Evolutionary conservation across 129 eudicot species (phyloP).

Genomic region (Escallonia rubra): DNA sequence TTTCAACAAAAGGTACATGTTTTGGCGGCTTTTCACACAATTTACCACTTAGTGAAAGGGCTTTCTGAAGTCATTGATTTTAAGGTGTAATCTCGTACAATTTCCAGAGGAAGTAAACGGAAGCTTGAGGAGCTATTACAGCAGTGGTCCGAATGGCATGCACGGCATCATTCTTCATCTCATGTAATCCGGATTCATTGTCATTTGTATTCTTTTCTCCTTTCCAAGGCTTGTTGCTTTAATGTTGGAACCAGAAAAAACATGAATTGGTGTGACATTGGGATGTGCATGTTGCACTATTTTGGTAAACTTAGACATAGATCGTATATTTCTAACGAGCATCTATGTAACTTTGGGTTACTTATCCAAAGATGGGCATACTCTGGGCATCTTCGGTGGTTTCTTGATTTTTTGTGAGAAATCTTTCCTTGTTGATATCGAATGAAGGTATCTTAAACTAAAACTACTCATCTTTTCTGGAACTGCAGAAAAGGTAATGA

Average conservation of each 20-base stretch:
- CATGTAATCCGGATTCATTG: constrained; percentile 31
- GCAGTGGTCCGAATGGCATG: constrained; percentile 94
- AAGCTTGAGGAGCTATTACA: constrained; percentile 88
- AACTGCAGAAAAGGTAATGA: not conserved
- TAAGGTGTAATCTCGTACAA: constrained; percentile 1
- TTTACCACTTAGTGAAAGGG: not conserved
- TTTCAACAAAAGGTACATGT: not conserved
- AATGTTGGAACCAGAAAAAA: not conserved
- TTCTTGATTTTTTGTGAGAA: not conserved
- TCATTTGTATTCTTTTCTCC: not conserved
- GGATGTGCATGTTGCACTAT: not conserved
- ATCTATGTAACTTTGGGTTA: not conserved
- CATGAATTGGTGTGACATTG: not conserved
- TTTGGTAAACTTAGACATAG: not conserved
- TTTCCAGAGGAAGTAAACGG: constrained; percentile 68
- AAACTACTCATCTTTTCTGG: not conserved
- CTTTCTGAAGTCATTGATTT: not conserved
- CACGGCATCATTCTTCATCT: constrained; percentile 40
- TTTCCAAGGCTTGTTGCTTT: not conserved
- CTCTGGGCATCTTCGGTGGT: not conserved
- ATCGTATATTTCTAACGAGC: not conserved
- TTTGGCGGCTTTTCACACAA: not conserved
- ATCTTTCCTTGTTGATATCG: not conserved
- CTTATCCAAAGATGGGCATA: not conserved
- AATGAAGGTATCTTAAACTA: not conserved